Conservation (phyloP, 768 basidiomycete species). For the Suillus decipiens region DNA sequence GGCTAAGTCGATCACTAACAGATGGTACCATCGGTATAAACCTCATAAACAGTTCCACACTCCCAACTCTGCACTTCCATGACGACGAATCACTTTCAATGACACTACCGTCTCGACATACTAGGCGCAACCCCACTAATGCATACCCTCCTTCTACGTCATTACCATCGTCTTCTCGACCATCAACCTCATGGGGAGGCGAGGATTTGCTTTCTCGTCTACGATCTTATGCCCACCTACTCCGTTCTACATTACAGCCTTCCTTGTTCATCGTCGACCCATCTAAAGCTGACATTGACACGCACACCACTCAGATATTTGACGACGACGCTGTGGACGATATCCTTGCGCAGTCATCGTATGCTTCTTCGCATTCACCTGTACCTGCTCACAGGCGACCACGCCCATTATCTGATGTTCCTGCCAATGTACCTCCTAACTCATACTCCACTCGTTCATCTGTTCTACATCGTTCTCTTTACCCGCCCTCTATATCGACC, state of each 20-base stretch:
- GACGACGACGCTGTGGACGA: conserved; percentile 87
- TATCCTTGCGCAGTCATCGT: conserved; percentile 80
- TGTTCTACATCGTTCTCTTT: conserved; percentile 76
- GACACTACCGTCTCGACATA: conserved; percentile 46
- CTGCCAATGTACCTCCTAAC: conserved; percentile 36
- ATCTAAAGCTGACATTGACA: conserved; percentile 87
- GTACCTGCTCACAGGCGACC: conserved; percentile 83
- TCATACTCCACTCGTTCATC: conserved; percentile 71
- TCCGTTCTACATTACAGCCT: conserved; percentile 85
- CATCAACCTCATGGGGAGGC: conserved; percentile 75
- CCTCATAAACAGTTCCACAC: conserved; percentile 79
- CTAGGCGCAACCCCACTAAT: conserved; percentile 39
- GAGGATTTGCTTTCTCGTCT: conserved; percentile 82
- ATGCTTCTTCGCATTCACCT: conserved; percentile 74
- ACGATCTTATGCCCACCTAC: conserved; percentile 72
- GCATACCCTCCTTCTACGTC: conserved; percentile 68
- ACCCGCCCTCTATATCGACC: conserved; percentile 51
- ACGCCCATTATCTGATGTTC: conserved; percentile 51
- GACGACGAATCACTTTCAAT: conserved; percentile 93
- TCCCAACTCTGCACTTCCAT: conserved; percentile 93
- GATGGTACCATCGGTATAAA: conserved; percentile 90
- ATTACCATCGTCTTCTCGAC: conserved; percentile 41
- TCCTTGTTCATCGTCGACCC: conserved; percentile 91
- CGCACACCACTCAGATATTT: conserved; percentile 84
- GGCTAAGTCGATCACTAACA: conserved; percentile 29